Conservation (phyloP, 176 grass and related monocot genomes). For the Guadua angustifolia region DNA sequence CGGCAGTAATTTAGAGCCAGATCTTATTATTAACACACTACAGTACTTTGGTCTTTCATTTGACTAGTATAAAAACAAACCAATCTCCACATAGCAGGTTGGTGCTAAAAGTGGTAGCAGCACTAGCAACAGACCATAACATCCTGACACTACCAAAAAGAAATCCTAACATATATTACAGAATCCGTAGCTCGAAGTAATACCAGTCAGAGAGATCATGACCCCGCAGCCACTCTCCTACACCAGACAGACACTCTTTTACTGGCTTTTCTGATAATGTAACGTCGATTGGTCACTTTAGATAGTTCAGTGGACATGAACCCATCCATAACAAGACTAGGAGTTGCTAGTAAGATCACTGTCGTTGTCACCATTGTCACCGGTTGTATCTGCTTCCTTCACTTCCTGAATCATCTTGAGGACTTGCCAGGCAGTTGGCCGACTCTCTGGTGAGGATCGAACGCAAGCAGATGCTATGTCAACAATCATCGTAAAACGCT, state of each 20-base stretch:
- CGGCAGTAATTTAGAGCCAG: not conserved
- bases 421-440: slow-evolving; percentile 92
- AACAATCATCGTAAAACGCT: slow-evolving; percentile 74
- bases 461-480: slow-evolving; percentile 75
- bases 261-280: not conserved
- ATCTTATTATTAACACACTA: not conserved
- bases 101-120: not conserved
- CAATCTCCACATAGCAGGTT: slow-evolving; percentile 17
- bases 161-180: slow-evolving; percentile 45
- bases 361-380: slow-evolving; percentile 77
- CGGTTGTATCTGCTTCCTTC: slow-evolving; percentile 73
- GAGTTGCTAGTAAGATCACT: slow-evolving; percentile 75
- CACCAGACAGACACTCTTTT: not conserved
- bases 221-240: slow-evolving; percentile 33
- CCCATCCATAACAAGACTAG: slow-evolving; percentile 42
- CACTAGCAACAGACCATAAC: slow-evolving; percentile 12
- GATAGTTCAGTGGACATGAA: slow-evolving; percentile 4
- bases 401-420: slow-evolving; percentile 99
- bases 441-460: slow-evolving; percentile 66
- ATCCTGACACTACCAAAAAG: not conserved
- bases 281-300: not conserved
- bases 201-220: slow-evolving; percentile 45
- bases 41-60: not conserved
- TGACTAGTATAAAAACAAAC: slow-evolving; percentile 16
- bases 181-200: slow-evolving; percentile 5